A percentile compares a stretch with the other conserved stretches of the same genome.
phyloP scores from a whole-genome alignment of 164 flowering plant genomes.

The Umbilicus rupestris region DNA sequence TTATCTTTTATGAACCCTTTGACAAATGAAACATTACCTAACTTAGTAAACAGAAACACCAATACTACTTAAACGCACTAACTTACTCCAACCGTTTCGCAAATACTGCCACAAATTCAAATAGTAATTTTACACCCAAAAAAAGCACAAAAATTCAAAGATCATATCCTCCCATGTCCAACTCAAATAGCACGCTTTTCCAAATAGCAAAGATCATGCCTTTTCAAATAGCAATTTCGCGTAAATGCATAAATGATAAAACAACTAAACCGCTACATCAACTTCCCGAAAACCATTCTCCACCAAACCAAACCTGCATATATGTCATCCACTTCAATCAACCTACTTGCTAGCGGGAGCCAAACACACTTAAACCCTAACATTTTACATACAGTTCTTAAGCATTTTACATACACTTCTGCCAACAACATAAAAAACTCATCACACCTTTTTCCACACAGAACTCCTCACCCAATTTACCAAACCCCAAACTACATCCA shows the following conservation, averaged over 20 bases:
- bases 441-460: background rate
- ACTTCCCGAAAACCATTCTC: background rate
- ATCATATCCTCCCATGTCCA: background rate
- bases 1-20: background rate
- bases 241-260: too few relatives aligned
- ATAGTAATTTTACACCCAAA: background rate
- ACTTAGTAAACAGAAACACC: background rate
- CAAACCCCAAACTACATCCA: too few relatives aligned
- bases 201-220: too few relatives aligned
- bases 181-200: background rate
- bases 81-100: background rate
- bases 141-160: background rate
- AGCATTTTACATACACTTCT: background rate
- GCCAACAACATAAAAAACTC: background rate
- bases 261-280: too few relatives aligned
- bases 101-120: background rate
- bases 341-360: too few relatives aligned
- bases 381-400: background rate
- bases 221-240: too few relatives aligned
- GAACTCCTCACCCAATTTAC: background rate
- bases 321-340: background rate
- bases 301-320: background rate
- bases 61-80: background rate
- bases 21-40: background rate
- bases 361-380: background rate